Evolutionary conservation across 768 basidiomycete genomes (phyloP).

Genomic region (Suillus hirtellus): DNA sequence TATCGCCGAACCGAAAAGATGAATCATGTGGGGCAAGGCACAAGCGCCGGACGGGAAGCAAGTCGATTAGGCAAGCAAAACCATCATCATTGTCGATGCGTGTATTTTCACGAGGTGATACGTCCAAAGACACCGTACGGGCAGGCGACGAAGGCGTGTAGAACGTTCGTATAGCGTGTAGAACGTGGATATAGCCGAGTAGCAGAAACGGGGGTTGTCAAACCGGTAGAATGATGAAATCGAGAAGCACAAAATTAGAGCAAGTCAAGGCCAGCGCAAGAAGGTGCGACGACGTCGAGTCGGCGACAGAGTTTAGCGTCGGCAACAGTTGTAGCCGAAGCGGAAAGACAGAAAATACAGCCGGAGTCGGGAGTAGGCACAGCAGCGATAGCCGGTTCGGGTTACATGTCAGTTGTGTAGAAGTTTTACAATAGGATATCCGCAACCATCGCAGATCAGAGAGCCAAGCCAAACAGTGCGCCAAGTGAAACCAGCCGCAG

Average conservation of each 20-base stretch:
- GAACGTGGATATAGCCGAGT: not conserved
- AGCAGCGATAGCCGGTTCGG: not conserved
- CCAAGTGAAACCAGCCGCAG: not conserved
- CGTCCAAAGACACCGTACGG: not conserved
- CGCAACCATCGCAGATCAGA: not conserved
- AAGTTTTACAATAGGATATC: not conserved
- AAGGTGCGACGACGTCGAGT: not conserved
- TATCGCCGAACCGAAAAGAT: slow-evolving; percentile 20
- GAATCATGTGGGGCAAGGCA: not conserved
- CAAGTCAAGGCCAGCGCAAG: not conserved
- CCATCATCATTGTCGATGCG: slow-evolving; percentile 3
- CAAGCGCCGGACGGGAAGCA: slow-evolving; percentile 6
- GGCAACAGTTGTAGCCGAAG: not conserved
- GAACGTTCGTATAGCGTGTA: not conserved
- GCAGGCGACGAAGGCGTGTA: slow-evolving; percentile 14
- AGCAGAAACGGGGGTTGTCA: not conserved
- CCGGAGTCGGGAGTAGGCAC: not conserved
- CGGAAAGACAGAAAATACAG: not conserved
- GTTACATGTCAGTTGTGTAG: not conserved
- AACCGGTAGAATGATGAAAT: not conserved
- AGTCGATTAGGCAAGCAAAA: slow-evolving; percentile 7
- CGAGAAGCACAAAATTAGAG: not conserved
- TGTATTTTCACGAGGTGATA: slow-evolving; percentile 14
- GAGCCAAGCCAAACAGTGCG: not conserved
- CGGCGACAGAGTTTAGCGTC: not conserved